Base-by-base conservation (phyloP, 176 grass and related monocot genomes). In the Tillandsia leiboldiana region DNA sequence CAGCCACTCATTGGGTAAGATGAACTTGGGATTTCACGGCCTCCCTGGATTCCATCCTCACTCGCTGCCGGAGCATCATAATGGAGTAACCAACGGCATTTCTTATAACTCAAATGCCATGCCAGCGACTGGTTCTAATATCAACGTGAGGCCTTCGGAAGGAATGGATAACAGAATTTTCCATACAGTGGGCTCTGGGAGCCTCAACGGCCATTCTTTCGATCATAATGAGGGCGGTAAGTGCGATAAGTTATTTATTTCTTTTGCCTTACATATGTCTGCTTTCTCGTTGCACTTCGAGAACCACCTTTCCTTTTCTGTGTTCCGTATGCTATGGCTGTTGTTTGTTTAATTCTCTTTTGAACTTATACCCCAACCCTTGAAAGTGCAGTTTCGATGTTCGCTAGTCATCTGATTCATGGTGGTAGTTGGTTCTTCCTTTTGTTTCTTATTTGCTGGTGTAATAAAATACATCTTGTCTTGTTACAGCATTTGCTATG, bases 1-100 rank as follows among this genome's bases (percentile, higher is more conserved):
- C 14, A 88, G 81, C 70, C 77, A 89, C 49, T 89, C 92, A 42
- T 63, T 96, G 8, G 70, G 83, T 65, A 78, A 80, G 70, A 83
- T 83, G 76, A 96, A 84, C 71, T 91, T 76, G 47, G 81, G 70
- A 66, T 78, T 91, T 70, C 85, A 89, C 81, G 80, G 80, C 71
- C 50, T 86, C 72, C 51, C 61, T 78, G 66, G 69, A 51, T 82
- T 90, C 51, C 91, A 96, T 72, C 86, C 88, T 70, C 79, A 96
- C 71, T 96, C 91, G 48, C 76, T 96, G 24, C 91, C 91, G 48
- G 84, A 87, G 12, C 74, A 78, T 68, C 73, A 85, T 53, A 90
- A 96, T 81, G 88, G 81, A 79, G 48, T 73, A 59, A 66, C 63
- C 69, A 96, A 86, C 78, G 83, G 85, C 12, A 9, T 77, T 49